phyloP scores from a whole-genome alignment of 495 filamentous ascomycete species.

The Massariosphaeria phaeospora region DNA sequence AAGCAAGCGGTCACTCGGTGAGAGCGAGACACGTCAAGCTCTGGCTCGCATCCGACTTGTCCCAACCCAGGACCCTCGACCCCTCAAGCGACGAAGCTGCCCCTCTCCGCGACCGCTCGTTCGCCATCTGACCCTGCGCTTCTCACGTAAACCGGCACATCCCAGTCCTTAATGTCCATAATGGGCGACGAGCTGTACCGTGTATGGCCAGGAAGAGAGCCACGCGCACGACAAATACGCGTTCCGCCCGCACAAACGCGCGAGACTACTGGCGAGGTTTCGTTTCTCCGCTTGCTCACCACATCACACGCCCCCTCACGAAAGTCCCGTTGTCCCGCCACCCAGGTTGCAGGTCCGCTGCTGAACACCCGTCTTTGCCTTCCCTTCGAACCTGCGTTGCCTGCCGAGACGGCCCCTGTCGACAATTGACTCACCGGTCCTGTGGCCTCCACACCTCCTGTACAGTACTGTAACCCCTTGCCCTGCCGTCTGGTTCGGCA shows the following conservation, averaged over 20 bases:
- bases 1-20: background rate
- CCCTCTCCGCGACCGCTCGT: background rate
- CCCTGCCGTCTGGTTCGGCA: background rate
- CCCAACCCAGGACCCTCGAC: background rate
- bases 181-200: background rate
- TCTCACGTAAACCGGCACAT: background rate
- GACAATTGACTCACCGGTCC: too few species aligned
- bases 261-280: background rate
- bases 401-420: background rate
- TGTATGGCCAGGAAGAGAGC: slow-evolving; percentile 2
- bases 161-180: slow-evolving; percentile 1
- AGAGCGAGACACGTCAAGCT: slow-evolving; percentile 16
- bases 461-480: background rate
- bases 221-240: background rate
- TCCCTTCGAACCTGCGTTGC: slow-evolving; percentile 4
- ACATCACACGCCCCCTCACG: background rate
- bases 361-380: background rate
- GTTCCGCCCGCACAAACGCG: background rate
- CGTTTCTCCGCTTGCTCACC: background rate
- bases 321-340: slow-evolving; percentile 8
- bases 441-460: background rate
- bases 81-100: background rate
- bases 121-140: background rate
- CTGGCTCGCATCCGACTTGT: slow-evolving; percentile 2
- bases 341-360: slow-evolving; percentile 19